Percentiles rank a stretch among this genome's conserved stretches.
Conservation (phyloP, 2,329 filamentous ascomycete genomes). For the Pseudogymnoascus sp. region DNA sequence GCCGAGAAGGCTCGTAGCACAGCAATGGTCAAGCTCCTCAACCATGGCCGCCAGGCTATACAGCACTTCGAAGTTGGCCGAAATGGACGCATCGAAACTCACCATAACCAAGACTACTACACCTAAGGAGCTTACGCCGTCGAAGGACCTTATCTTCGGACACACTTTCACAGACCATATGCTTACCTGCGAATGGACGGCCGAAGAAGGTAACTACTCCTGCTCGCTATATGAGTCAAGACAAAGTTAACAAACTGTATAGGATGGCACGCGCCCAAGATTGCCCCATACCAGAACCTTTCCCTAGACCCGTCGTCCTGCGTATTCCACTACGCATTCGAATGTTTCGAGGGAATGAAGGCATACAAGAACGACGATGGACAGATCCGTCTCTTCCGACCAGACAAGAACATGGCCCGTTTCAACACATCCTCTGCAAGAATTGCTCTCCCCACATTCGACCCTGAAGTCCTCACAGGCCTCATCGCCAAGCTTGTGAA, state of each 20-base stretch:
- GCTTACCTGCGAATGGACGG: slow-evolving; percentile 90
- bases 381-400: slow-evolving; percentile 79
- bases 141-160: slow-evolving; percentile 82
- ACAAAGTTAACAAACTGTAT: background rate
- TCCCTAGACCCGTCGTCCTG: slow-evolving; percentile 92
- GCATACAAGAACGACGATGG: slow-evolving; percentile 85
- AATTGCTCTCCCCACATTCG: slow-evolving; percentile 87
- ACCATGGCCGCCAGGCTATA: slow-evolving; percentile 5
- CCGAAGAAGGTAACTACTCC: slow-evolving; percentile 46
- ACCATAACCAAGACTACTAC: slow-evolving; percentile 63
- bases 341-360: slow-evolving; percentile 99
- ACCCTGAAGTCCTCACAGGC: slow-evolving; percentile 63
- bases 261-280: slow-evolving; percentile 72
- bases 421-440: slow-evolving; percentile 86
- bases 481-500: slow-evolving; percentile 73
- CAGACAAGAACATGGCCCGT: slow-evolving; percentile 91
- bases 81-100: slow-evolving; percentile 71
- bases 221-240: background rate
- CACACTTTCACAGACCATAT: slow-evolving; percentile 97
- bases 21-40: slow-evolving; percentile 4
- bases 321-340: slow-evolving; percentile 97
- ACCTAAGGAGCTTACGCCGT: slow-evolving; percentile 66
- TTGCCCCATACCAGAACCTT: slow-evolving; percentile 93
- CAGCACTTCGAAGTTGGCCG: slow-evolving; percentile 41
- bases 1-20: background rate